Evolutionary conservation across 371 early-diverging fungal genomes (phyloP), one percentile per base, ranked within the genome.

Genomic region (Apophysomyces elegans): DNA sequence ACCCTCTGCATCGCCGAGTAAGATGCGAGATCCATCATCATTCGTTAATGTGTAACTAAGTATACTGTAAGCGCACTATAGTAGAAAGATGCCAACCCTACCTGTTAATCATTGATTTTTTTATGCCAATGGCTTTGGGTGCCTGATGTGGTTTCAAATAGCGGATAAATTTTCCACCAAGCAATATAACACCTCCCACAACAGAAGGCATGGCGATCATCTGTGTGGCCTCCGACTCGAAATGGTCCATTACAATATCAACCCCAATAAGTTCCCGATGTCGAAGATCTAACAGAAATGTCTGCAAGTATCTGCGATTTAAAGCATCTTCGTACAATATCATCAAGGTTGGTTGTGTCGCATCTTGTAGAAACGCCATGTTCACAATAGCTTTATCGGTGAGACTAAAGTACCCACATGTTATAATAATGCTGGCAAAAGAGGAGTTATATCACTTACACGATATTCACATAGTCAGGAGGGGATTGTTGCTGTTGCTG

Each of bases 1-100:
- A 7, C 96, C 97, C 12, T 75, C 75, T 39, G 86, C 78, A 74
- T 95, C 95, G 7, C 91, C 93, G 4, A 96, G 67, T 41, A 96
- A 80, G 59, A 90, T 86, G 39, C 95, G 86, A 8, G 79, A 73
- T 43, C 85, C 86, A 38, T 86, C 75, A 14, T 67, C 61, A 62
- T 82, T 86, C 56, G 88, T 73, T 7, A 70, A 58, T 1, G 77
- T 76, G 65, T 80, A 84, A 60, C 89, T 88, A 59, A 8, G 35
- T 12, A 58, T 61, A 58, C 12, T 18, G 36, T 54, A 45, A 44
- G 46, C 13, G 21, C 21, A 9, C 18, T 18, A n/a, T 14, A 47
- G 7, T n/a, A 21, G 7, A n/a, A n/a, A 21, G 11, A 50, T 43
- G 5, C 16, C 38, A 7, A 18, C n/a, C 56, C 63, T 72, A 78